Evolutionary conservation across 495 filamentous ascomycete genomes (phyloP), one percentile per base, ranked within the genome.

Genomic region (Saxophila tyrrhenica): DNA sequence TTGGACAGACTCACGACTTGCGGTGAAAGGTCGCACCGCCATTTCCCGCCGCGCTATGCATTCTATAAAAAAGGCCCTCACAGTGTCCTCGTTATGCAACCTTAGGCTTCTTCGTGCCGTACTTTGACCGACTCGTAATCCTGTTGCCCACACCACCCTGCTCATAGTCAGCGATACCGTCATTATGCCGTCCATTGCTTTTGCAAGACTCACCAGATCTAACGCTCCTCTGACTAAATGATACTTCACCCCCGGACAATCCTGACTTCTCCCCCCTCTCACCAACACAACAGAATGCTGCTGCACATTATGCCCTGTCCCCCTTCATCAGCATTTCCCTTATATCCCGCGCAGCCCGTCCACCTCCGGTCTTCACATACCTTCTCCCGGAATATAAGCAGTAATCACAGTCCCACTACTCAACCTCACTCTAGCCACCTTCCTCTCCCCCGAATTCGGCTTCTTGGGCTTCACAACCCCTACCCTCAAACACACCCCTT

Each of bases 101-200:
- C 82, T 95, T 96, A 1, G 92, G 91, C 73, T 95, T 97, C 82
- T 99, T 99, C 15, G 94, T 94, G 55, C 92, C 92, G 63, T 94
- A 99, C 74, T 99, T 99, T 53, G 87, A 94, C 64, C 92, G 78
- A 67, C 84, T 86, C 2, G 80, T 86, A 68, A 84, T 75, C 50
- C 92, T 77, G 64, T 81, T 91, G 16, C 77, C 80, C 59, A 99
- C 94, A 73, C 94, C 94, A 67, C 89, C 88, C 92, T 96, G 50
- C 19, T 23, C 24, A 66, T 20, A 8, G 1, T 23, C 9, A 23
- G 41, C 41, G 48, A 42, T n/a, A 29, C 54, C 16, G 59, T 52
- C 15, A 32, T 39, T 16, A 9, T 51, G 21, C 15, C 38, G n/a
- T 41, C 3, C 23, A 24, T 25, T 35, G 20, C 29, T 35, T 24